phyloP scores from a whole-genome alignment of 495 filamentous ascomycete species.

The Penicillium dipodomyicola region DNA sequence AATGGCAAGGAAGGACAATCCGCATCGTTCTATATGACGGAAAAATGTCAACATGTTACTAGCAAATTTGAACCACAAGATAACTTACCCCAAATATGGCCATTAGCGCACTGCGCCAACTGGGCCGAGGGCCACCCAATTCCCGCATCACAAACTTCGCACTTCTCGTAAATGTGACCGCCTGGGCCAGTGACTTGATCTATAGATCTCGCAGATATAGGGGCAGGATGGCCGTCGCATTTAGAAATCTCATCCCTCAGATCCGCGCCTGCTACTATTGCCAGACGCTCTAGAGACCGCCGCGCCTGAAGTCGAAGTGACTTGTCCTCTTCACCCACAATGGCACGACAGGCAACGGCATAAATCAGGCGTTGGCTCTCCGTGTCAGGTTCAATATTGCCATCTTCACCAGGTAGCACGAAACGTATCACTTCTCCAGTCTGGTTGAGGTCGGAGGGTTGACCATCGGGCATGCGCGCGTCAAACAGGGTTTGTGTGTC shows the following conservation, averaged over 20 bases:
- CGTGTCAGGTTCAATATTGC: conserved; percentile 9
- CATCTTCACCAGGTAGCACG: conserved; percentile 26
- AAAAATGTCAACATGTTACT: conserved; percentile 2
- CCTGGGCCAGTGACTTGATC: conserved; percentile 27
- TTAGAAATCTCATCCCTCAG: conserved; percentile 36
- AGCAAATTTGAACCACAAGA: neutral
- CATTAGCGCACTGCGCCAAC: conserved; percentile 45
- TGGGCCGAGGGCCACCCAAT: conserved; percentile 38
- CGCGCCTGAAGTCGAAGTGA: conserved; percentile 29
- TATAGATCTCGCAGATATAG: conserved; percentile 26
- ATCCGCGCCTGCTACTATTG: conserved; percentile 27
- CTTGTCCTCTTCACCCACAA: conserved; percentile 29
- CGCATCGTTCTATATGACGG: conserved; percentile 49
- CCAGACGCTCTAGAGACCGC: conserved; percentile 32
- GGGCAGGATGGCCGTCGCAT: conserved; percentile 16
- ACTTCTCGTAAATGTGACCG: conserved; percentile 40
- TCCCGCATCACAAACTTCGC: conserved; percentile 46
- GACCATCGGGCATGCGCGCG: neutral
- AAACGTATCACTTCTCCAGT: conserved; percentile 31
- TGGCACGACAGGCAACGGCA: conserved; percentile 39
- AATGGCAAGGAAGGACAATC: conserved; percentile 52
- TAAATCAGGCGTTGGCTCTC: conserved; percentile 37
- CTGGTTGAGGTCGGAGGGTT: conserved; percentile 12
- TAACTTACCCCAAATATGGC: conserved; percentile 50
- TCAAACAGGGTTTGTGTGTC: conserved; percentile 15